Evolutionary conservation across 2,329 filamentous ascomycete species (phyloP), one percentile per base, ranked within the genome.

Genomic region (Trichophyton verrucosum): DNA sequence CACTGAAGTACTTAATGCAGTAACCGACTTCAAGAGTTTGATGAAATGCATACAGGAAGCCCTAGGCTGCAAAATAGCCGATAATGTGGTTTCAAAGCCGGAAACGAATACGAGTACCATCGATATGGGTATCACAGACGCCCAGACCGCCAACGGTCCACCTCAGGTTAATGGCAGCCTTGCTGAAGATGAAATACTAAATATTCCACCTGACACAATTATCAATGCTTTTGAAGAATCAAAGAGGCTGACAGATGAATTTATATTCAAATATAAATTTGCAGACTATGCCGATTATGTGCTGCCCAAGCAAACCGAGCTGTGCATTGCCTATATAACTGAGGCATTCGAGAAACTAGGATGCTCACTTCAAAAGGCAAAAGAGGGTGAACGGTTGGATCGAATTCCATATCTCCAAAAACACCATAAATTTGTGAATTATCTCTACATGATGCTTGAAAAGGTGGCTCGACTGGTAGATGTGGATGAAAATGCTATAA

Each of bases 401-500:
- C 30, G 42, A 2, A 27, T 61, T 36, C 36, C 40, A n/a, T 46
- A 61, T 22, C 47, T 59, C 8, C 40, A 24, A n/a, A 59, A 61
- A 56, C 47, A 61, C 33, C 42, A 59, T 15, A 58, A 59, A 33
- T 44, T 61, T 20, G 60, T 71, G 9, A 36, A 58, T 13, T 58
- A 58, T 33, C 42, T 61, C 42, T 58, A 51, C 24, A 47, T 44
- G 60, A 61, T 61, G 42, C 60, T 61, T 2, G 60, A 47, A 20
- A 61, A 61, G 30, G 53, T 49, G 13, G 60, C 53, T 11, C 38
- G 20, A 17, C n/a, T 61, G 5, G 55, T 61, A 3, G 56, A 49
- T 42, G 13, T 58, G 15, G 24, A 61, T 51, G 60, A 40, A 8
- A 40, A 47, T 46, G 36, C 20, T 20, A 15, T 11, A 2, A 58